phyloP scores from a whole-genome alignment of 225 moss, liverwort and hornwort genomes.

The Polytrichum commune region DNA sequence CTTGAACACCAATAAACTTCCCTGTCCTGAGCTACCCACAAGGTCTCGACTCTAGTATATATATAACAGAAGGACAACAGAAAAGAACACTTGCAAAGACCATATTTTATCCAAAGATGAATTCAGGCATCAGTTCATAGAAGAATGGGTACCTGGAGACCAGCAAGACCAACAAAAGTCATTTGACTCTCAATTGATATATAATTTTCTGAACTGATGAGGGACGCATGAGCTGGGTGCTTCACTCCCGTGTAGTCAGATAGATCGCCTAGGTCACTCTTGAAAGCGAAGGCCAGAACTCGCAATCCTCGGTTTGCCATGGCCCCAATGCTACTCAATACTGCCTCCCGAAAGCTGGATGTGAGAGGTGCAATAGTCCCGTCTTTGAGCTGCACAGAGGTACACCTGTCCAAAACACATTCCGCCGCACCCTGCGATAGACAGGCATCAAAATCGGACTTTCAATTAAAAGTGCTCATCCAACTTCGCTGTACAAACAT shows the following conservation, averaged over 20 bases:
- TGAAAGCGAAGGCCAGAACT: constrained; percentile 58
- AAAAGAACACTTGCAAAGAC: no score
- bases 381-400: constrained; percentile 47
- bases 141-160: constrained; percentile 43
- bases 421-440: constrained; percentile 59
- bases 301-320: constrained; percentile 60
- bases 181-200: constrained; percentile 47
- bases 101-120: no score
- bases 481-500: no score
- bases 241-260: constrained; percentile 42
- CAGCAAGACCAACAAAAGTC: constrained; percentile 54
- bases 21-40: no score
- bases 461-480: no score
- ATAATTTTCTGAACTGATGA: constrained; percentile 45
- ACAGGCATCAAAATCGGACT: background rate
- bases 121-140: background rate
- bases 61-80: no score
- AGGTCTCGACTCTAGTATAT: no score
- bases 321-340: constrained; percentile 37
- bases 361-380: constrained; percentile 41
- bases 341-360: constrained; percentile 33
- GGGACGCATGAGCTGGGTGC: constrained; percentile 38
- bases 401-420: constrained; percentile 57
- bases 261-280: constrained; percentile 42
- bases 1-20: no score